phyloP scores from a whole-genome alignment of 768 basidiomycete species.

The Lactifluus subvellereus region DNA sequence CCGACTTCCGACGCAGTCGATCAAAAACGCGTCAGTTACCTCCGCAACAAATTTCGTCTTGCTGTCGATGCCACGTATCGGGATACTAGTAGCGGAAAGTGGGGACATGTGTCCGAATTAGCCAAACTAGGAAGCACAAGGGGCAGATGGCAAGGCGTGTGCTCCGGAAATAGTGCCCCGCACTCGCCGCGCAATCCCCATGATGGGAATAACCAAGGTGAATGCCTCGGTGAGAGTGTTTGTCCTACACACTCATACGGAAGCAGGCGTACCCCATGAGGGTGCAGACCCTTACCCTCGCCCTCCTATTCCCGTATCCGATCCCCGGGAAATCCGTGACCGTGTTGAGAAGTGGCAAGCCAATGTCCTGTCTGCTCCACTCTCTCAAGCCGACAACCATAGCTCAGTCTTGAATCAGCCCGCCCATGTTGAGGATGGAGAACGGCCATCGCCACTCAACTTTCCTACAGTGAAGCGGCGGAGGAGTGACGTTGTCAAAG shows the following conservation, averaged over 20 bases:
- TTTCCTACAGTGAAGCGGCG: constrained; percentile 1
- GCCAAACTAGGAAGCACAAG: constrained; percentile 19
- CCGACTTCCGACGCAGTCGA: constrained; percentile 13
- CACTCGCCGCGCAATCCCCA: background rate
- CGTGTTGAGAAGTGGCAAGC: constrained; percentile 17
- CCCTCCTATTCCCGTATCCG: constrained; percentile 1
- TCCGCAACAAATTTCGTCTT: constrained; percentile 16
- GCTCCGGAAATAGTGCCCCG: constrained; percentile 13
- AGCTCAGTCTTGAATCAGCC: background rate
- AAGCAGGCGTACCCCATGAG: background rate
- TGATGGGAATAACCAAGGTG: constrained; percentile 11
- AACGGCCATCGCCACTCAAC: constrained; percentile 5
- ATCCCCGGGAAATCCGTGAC: constrained; percentile 8
- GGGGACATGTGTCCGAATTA: constrained; percentile 19
- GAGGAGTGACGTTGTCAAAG: constrained; percentile 2
- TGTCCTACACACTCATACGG: background rate
- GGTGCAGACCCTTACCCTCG: constrained; percentile 12
- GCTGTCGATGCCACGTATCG: constrained; percentile 11
- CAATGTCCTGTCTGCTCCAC: constrained; percentile 2
- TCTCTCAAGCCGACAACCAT: background rate
- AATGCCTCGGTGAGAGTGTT: background rate
- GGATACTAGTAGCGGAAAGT: constrained; percentile 19
- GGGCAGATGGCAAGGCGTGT: constrained; percentile 18
- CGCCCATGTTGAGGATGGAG: background rate
- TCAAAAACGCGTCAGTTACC: background rate